A percentile compares a stretch with the other conserved stretches of the same genome.
Conservation (phyloP, 306 rosid genomes). For the Sicyos baderoa region DNA sequence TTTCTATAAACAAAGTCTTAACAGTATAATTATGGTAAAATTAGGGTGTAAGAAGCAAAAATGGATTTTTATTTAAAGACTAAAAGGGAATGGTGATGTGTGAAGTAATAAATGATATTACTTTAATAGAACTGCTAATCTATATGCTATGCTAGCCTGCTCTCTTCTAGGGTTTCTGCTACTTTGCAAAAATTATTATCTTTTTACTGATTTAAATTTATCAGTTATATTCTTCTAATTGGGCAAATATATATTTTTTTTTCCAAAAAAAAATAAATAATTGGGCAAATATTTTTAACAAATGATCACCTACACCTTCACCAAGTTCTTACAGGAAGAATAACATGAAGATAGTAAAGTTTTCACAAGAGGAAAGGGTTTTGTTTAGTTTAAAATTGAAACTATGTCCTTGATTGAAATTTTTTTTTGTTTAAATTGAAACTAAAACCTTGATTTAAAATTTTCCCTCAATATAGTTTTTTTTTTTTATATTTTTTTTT, state of each 20-base stretch:
- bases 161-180: neutral
- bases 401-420: too few relatives aligned
- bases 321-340: neutral
- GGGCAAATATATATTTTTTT: too few relatives aligned
- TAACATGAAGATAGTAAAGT: neutral
- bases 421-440: neutral
- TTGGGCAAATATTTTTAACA: neutral
- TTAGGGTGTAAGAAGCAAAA: neutral
- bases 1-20: neutral
- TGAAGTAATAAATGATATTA: constrained; percentile 1
- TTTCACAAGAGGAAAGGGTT: neutral
- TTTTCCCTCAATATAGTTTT: neutral
- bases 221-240: neutral
- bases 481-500: too few relatives aligned
- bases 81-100: neutral
- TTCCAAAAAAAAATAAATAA: too few relatives aligned
- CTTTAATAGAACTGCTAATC: constrained; percentile 5
- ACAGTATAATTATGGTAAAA: neutral
- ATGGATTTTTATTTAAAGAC: neutral
- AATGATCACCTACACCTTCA: neutral
- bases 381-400: neutral
- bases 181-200: too few relatives aligned
- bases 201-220: too few relatives aligned
- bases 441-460: neutral
- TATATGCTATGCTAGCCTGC: neutral